A percentile compares a stretch with the other conserved stretches of the same genome.
phyloP scores from a whole-genome alignment of 164 flowering plant genomes.

The Liriodendron chinense region DNA sequence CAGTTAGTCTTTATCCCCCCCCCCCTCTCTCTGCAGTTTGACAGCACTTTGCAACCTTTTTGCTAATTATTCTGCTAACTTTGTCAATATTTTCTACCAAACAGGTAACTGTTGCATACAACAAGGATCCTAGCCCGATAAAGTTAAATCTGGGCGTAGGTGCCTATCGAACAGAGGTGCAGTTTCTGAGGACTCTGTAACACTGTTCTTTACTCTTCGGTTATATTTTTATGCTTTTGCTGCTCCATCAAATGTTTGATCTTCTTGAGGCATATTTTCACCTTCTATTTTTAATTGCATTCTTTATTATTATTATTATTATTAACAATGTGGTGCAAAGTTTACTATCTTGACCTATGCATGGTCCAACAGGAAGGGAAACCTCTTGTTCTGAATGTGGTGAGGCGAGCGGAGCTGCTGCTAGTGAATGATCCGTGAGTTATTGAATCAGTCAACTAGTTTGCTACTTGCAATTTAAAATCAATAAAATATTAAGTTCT shows the following conservation, averaged over 20 bases:
- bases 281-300: background rate
- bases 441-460: background rate
- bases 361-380: slow-evolving; percentile 73
- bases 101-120: slow-evolving; percentile 96
- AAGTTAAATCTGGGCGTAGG: slow-evolving; percentile 98
- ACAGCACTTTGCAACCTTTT: too few species aligned
- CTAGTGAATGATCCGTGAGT: slow-evolving; percentile 66
- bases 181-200: background rate
- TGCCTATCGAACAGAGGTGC: slow-evolving; percentile 95
- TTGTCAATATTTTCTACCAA: background rate
- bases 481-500: background rate
- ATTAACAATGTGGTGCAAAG: background rate
- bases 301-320: background rate
- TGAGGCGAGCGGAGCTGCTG: slow-evolving; percentile 74
- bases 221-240: background rate
- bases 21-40: too few species aligned
- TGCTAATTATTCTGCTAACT: background rate
- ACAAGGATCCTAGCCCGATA: slow-evolving; percentile 86
- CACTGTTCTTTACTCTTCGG: background rate
- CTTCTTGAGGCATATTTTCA: background rate
- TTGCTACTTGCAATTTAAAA: background rate
- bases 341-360: background rate
- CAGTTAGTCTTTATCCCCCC: too few species aligned
- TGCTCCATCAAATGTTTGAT: background rate
- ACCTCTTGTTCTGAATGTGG: slow-evolving; percentile 92